Conservation (phyloP, 257 asterid species). For the Primulina tabacum region DNA sequence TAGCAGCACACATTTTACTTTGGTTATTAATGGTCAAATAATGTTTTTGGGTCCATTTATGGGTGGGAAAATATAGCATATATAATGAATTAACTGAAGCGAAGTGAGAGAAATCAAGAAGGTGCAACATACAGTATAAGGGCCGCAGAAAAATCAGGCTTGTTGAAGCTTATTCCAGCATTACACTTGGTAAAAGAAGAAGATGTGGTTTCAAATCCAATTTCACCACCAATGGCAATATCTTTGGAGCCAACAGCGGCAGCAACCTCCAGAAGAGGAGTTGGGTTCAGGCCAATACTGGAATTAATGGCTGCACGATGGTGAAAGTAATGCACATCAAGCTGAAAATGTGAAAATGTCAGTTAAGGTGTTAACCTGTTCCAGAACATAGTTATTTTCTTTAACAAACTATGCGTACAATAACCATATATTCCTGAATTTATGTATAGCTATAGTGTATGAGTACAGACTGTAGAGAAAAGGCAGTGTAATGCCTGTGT, state of each 20-base stretch:
- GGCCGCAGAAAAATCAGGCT: slow-evolving; percentile 75
- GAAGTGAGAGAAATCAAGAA: slow-evolving; percentile 14
- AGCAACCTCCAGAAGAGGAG: slow-evolving; percentile 74
- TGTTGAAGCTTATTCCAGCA: slow-evolving; percentile 76
- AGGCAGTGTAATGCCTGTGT: too few species aligned
- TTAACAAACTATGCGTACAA: neutral
- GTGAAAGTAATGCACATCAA: slow-evolving; percentile 71
- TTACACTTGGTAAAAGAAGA: slow-evolving; percentile 73
- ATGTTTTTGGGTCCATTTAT: neutral
- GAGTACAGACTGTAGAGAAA: too few species aligned
- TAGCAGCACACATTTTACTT: neutral
- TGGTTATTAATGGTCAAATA: neutral
- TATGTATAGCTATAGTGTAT: neutral
- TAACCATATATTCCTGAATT: neutral
- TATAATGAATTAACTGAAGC: neutral
- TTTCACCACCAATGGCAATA: slow-evolving; percentile 70
- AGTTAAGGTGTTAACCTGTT: slow-evolving; percentile 4
- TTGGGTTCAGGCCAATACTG: slow-evolving; percentile 73
- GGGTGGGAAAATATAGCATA: slow-evolving; percentile 5
- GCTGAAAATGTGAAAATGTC: slow-evolving; percentile 43
- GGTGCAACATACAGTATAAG: slow-evolving; percentile 50
- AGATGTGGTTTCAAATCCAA: slow-evolving; percentile 68
- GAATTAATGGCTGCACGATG: slow-evolving; percentile 68
- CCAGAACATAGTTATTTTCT: neutral
- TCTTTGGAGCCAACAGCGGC: slow-evolving; percentile 67